These are phyloP conservation scores for Didymella lethalis DNA, from an alignment of 2,329 filamentous ascomycete genomes.

Conservation along the genomic window DNA sequence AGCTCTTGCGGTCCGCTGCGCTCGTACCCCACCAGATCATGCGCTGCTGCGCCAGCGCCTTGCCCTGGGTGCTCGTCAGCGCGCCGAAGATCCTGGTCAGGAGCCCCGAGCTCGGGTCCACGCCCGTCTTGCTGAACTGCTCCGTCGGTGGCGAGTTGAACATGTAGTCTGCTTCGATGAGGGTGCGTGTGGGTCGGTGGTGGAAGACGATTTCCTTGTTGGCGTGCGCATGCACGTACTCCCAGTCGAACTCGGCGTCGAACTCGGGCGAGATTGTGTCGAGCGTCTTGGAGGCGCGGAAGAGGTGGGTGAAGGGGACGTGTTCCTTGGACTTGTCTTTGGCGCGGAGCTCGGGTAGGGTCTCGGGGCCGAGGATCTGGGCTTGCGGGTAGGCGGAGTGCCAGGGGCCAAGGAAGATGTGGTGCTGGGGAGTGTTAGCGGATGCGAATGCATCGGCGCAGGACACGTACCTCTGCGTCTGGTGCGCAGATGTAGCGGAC, in stretches of 20 bases:
- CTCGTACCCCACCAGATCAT: conserved; percentile 81
- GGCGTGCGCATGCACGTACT: conserved; percentile 79
- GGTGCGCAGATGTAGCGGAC: conserved; percentile 86
- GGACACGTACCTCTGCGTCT: conserved; percentile 70
- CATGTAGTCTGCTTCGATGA: conserved; percentile 89
- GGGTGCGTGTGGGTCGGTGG: conserved; percentile 77
- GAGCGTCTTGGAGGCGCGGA: conserved; percentile 46
- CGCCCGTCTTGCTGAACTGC: conserved; percentile 71
- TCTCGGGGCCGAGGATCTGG: conserved; percentile 81
- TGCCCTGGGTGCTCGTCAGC: conserved; percentile 70
- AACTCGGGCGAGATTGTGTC: conserved; percentile 76
- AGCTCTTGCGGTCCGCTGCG: conserved; percentile 68
- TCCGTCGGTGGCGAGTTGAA: conserved; percentile 91
- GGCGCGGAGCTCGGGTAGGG: conserved; percentile 81
- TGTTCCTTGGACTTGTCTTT: conserved; percentile 63
- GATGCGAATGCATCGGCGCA: not conserved
- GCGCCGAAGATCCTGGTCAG: conserved; percentile 64
- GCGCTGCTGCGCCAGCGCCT: conserved; percentile 71
- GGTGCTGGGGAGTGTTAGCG: conserved; percentile 63
- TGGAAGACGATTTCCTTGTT: conserved; percentile 91
- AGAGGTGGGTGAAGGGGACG: conserved; percentile 72
- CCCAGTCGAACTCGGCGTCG: conserved; percentile 82
- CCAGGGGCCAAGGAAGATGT: conserved; percentile 92
- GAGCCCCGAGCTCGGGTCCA: conserved; percentile 64
- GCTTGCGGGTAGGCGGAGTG: conserved; percentile 78